phyloP scores from a whole-genome alignment of 2,329 filamentous ascomycete species.

The Xylariaceae sp. region DNA sequence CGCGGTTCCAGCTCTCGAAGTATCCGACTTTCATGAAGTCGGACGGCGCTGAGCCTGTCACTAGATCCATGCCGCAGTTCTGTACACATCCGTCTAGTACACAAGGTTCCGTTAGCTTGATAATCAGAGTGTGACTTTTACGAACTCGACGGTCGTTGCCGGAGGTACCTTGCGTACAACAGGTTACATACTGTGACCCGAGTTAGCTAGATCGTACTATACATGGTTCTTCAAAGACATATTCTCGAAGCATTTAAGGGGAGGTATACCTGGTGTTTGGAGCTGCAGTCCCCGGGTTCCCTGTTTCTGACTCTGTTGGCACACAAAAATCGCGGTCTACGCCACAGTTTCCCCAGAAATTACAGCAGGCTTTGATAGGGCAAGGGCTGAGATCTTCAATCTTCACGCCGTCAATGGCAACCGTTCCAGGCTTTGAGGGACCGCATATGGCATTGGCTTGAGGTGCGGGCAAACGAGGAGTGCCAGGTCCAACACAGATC shows the following conservation, averaged over 20 bases:
- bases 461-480: constrained; percentile 11
- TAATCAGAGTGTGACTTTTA: too few relatives aligned
- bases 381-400: constrained; percentile 29
- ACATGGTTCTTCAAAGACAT: too few relatives aligned
- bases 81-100: constrained; percentile 34
- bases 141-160: too few relatives aligned
- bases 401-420: constrained; percentile 4
- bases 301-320: constrained; percentile 25
- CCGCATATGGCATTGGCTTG: constrained; percentile 12
- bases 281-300: constrained; percentile 34
- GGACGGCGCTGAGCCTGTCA: constrained; percentile 23
- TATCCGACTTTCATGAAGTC: constrained; percentile 6
- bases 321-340: constrained; percentile 24
- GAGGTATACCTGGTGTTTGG: constrained; percentile 7
- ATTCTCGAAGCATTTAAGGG: too few relatives aligned
- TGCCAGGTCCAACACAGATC: constrained; percentile 14
- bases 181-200: too few relatives aligned
- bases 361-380: constrained; percentile 42
- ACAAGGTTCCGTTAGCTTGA: too few relatives aligned
- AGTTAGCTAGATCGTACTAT: too few relatives aligned
- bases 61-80: constrained; percentile 40
- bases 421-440: constrained; percentile 14
- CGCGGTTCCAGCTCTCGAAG: constrained; percentile 16
- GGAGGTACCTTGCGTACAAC: too few relatives aligned
- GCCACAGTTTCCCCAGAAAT: constrained; percentile 38